A percentile compares a stretch with the other conserved stretches of the same genome.
Evolutionary conservation across 169 alveolate genomes (phyloP).

Genomic region (Plasmodium knowlesi): DNA sequence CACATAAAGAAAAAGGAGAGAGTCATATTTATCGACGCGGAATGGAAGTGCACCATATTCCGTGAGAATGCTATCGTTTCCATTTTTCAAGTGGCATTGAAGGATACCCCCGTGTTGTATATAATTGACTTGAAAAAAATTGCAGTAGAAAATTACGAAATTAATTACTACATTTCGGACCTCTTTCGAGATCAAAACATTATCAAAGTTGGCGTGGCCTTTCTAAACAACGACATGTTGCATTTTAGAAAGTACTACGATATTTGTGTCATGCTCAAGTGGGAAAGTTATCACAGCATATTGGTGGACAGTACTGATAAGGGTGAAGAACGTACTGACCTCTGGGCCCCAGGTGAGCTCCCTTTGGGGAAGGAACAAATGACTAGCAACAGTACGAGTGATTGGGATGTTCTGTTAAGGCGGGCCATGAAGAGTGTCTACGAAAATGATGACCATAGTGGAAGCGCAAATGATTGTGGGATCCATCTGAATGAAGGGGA

Average conservation of each 20-base stretch:
- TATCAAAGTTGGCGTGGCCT: constrained; percentile 69
- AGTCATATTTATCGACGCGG: constrained; percentile 53
- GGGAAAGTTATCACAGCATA: constrained; percentile 36
- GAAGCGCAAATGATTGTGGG: not conserved
- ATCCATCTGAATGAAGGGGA: not conserved
- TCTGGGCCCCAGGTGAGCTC: not conserved
- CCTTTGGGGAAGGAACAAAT: not conserved
- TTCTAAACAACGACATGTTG: constrained; percentile 53
- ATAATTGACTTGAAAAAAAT: constrained; percentile 53
- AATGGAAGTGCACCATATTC: constrained; percentile 60
- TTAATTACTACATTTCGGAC: constrained; percentile 54
- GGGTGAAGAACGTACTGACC: not conserved
- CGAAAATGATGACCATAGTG: not conserved
- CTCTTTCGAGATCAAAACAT: constrained; percentile 49
- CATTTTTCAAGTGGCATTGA: constrained; percentile 48
- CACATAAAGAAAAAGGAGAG: constrained; percentile 44
- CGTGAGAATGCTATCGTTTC: constrained; percentile 55
- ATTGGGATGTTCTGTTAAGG: not conserved
- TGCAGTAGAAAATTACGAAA: constrained; percentile 37
- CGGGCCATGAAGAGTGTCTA: constrained; percentile 6
- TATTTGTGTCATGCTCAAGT: constrained; percentile 6
- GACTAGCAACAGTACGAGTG: not conserved
- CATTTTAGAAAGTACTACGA: constrained; percentile 61
- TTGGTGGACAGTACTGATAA: not conserved
- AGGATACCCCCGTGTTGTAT: constrained; percentile 14